Conservation (phyloP, 345 rosid genomes). For the Eucalyptus leucophloia region DNA sequence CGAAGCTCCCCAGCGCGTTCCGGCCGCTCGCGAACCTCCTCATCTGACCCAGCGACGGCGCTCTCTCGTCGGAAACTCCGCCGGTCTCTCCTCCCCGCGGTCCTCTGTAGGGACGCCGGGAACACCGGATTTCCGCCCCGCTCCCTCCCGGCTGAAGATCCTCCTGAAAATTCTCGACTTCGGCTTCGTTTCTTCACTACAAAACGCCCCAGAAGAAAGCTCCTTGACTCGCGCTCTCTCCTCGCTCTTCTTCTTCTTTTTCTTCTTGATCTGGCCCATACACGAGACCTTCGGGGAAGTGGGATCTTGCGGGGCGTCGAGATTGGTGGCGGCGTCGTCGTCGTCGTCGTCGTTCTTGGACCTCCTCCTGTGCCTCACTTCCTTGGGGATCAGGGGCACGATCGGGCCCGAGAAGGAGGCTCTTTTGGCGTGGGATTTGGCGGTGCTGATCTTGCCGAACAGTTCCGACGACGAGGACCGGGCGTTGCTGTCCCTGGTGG, state of each 20-base stretch:
- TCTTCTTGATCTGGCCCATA: conserved; percentile 74
- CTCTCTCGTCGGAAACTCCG: conserved; percentile 2
- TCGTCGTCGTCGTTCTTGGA: conserved; percentile 8
- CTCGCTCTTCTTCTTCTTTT: neutral
- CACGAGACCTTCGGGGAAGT: conserved; percentile 88
- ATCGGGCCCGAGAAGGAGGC: conserved; percentile 57
- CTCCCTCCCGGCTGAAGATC: conserved; percentile 9
- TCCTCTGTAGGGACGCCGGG: neutral
- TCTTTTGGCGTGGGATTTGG: neutral
- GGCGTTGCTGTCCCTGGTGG: conserved; percentile 27
- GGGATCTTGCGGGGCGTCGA: conserved; percentile 38
- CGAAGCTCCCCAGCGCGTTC: conserved; percentile 38
- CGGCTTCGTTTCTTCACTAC: conserved; percentile 6
- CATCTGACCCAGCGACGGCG: conserved; percentile 66
- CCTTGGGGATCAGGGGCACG: conserved; percentile 45
- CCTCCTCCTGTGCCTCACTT: conserved; percentile 29
- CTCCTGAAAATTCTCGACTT: conserved; percentile 19
- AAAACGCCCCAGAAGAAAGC: neutral
- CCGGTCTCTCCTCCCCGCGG: neutral
- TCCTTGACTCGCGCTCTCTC: neutral
- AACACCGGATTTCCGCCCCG: conserved; percentile 5
- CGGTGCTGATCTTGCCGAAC: neutral
- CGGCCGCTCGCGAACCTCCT: conserved; percentile 72
- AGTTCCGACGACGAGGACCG: neutral
- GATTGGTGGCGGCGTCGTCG: neutral